Evolutionary conservation across 176 grass and related monocot genomes (phyloP).

Genomic region (Avena eriantha): DNA sequence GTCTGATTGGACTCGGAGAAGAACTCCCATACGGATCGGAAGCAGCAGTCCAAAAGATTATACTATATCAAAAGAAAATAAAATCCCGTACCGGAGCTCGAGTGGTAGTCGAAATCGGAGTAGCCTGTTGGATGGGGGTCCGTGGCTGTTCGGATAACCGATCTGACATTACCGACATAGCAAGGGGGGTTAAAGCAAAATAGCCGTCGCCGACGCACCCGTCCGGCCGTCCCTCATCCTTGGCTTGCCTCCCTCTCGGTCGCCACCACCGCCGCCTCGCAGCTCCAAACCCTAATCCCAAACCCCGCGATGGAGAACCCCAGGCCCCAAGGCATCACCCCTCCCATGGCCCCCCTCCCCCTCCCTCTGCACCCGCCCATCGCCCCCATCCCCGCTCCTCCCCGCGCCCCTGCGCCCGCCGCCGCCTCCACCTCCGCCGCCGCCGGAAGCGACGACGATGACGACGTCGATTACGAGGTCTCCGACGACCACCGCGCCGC

Average conservation of each 20-base stretch:
- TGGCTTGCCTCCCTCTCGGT: background rate
- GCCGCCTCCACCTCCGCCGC: slow-evolving; percentile 18
- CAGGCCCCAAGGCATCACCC: slow-evolving; percentile 38
- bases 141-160: background rate
- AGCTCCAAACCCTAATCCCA: slow-evolving; percentile 54
- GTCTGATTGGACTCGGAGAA: background rate
- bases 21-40: too few relatives aligned
- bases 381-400: slow-evolving; percentile 60
- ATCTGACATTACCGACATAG: background rate
- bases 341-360: slow-evolving; percentile 47
- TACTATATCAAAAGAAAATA: too few relatives aligned
- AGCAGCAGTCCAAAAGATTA: too few relatives aligned
- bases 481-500: slow-evolving; percentile 85
- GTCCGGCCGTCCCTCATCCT: background rate
- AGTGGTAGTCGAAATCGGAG: too few relatives aligned
- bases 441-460: slow-evolving; percentile 21
- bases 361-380: slow-evolving; percentile 54
- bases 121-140: background rate
- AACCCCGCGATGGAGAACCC: slow-evolving; percentile 54
- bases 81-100: too few relatives aligned
- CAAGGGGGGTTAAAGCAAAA: slow-evolving; percentile 13
- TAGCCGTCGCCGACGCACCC: background rate
- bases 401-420: slow-evolving; percentile 34
- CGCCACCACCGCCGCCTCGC: background rate
- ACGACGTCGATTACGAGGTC: slow-evolving; percentile 70